Base-by-base conservation (phyloP, 805 yeast genomes). In the Maudiozyma bulderi region DNA sequence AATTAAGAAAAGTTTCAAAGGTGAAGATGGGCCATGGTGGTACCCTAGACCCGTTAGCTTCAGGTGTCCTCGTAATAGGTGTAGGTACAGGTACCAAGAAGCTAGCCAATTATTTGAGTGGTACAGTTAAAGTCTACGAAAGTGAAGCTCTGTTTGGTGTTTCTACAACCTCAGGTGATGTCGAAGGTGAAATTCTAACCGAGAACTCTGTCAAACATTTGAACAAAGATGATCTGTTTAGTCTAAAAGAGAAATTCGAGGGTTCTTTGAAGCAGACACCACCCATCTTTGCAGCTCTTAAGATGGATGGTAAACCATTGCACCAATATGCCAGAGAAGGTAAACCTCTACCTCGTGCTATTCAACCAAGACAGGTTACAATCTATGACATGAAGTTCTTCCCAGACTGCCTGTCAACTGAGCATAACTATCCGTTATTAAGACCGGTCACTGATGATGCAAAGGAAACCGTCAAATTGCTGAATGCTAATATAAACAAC, bases 1-100 rank as follows among this genome's bases (percentile, higher is more conserved):
- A 77, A 50, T 71, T 76, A 31, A 69, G 74, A 28, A 72, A 73
- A 33, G 70, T 77, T 4, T 56, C 68, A 6, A 82, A 81, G 57
- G 81, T 90, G 34, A 93, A 93, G 60, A 84, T 91, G 73, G 99
- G 99, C 1, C 99, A 93, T 65, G 99, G 99, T 15, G 99, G 99
- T 8, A 93, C 99, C 0, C 71, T 93, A 38, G 99, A 93, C 60
- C 97, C 98, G 0, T 68, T 86, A 41, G 99, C 99, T 0, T 81
- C 89, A n/a, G 99, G 99, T 9, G 90, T 91, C 0, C 66, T 86
- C 40, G 91, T 95, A 1, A 74, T 93, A 48, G 99, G 99, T 5
- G 78, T 93, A n/a, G 96, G 96, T 6, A 53, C 73, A 1, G 99
- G 99, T 3, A 93, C 99, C 2, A 95, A 91, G 64, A 72, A 77